A percentile compares a stretch with the other conserved stretches of the same genome.
Conservation (phyloP, 345 rosid genomes). For the Carallia brachiata region DNA sequence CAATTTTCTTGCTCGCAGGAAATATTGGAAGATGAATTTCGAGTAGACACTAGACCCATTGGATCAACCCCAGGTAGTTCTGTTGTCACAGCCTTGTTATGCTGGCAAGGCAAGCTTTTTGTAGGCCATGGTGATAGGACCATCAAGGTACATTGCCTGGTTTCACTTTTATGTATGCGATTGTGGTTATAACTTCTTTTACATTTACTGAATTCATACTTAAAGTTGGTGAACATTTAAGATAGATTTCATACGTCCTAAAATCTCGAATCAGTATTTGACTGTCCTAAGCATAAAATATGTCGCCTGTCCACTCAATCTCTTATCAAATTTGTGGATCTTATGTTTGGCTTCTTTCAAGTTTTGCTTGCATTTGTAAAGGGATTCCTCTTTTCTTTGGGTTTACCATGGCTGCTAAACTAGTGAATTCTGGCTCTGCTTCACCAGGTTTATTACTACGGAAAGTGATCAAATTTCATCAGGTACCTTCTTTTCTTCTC, state of each 20-base stretch:
- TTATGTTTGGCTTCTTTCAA: no score
- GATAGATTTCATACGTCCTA: no score
- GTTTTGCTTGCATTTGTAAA: background rate
- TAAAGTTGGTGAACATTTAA: no score
- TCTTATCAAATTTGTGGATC: no score
- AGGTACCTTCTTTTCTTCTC: background rate
- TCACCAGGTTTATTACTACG: slow-evolving; percentile 36
- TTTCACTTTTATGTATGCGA: background rate
- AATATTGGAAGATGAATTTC: slow-evolving; percentile 63
- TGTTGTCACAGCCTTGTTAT: slow-evolving; percentile 60
- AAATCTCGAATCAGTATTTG: no score
- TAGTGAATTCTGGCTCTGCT: background rate
- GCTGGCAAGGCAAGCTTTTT: slow-evolving; percentile 78
- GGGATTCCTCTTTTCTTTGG: background rate
- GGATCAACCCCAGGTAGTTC: slow-evolving; percentile 74
- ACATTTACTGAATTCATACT: slow-evolving; percentile 1
- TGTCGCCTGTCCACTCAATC: no score
- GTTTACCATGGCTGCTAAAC: background rate
- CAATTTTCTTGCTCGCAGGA: slow-evolving; percentile 44
- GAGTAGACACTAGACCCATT: slow-evolving; percentile 42
- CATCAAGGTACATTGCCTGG: slow-evolving; percentile 47
- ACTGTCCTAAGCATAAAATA: no score
- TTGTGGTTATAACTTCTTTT: background rate
- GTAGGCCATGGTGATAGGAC: slow-evolving; percentile 66
- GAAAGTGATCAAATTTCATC: slow-evolving; percentile 19